Evolutionary conservation across 352 stramenopile species (phyloP).

Genomic region (Pythium biforme): DNA sequence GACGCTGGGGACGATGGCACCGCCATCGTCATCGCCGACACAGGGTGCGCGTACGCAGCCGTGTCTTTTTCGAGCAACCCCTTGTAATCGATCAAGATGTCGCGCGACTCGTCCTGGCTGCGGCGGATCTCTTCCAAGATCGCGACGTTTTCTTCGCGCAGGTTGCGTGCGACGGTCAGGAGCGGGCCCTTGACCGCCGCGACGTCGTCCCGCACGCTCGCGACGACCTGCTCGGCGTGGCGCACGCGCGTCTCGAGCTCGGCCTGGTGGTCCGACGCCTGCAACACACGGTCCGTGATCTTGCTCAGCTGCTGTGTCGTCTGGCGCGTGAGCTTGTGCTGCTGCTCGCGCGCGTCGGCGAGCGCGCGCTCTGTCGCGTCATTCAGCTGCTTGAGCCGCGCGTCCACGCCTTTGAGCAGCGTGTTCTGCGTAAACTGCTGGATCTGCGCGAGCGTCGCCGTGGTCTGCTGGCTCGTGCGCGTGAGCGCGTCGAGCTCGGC

Average conservation of each 20-base stretch:
- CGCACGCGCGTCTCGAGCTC: constrained; percentile 38
- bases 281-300: constrained; percentile 30
- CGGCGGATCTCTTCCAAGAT: constrained; percentile 67
- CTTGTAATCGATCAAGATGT: constrained; percentile 72
- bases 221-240: constrained; percentile 29
- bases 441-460: constrained; percentile 36
- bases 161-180: constrained; percentile 50
- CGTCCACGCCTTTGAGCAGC: constrained; percentile 38
- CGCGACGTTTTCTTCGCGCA: constrained; percentile 66
- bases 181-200: constrained; percentile 53
- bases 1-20: not conserved
- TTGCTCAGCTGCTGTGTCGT: constrained; percentile 35
- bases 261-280: constrained; percentile 36
- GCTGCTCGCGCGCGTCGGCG: constrained; percentile 17
- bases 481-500: constrained; percentile 34
- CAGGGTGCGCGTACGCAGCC: not conserved
- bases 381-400: constrained; percentile 30
- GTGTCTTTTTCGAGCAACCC: constrained; percentile 46
- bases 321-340: constrained; percentile 31
- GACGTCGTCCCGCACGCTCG: constrained; percentile 38
- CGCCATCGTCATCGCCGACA: not conserved
- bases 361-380: constrained; percentile 32
- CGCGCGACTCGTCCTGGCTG: constrained; percentile 62
- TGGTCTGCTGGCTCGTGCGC: constrained; percentile 28
- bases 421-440: constrained; percentile 44